Percentiles rank a stretch among this genome's conserved stretches.
phyloP scores from a whole-genome alignment of 331 rosid genomes.

The Phaseolus coccineus region DNA sequence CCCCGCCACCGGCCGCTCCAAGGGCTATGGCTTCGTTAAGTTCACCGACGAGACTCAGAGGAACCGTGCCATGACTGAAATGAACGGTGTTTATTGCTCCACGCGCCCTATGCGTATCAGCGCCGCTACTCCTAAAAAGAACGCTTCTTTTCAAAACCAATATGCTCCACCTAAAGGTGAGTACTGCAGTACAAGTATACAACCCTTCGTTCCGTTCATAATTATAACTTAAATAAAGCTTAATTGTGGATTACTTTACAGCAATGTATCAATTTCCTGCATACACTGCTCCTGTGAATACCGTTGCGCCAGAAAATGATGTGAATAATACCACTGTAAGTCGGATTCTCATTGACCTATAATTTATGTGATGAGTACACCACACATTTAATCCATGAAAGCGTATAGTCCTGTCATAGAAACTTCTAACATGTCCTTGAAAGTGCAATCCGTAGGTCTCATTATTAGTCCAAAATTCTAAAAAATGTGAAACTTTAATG shows the following conservation, averaged over 20 bases:
- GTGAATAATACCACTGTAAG: slow-evolving; percentile 76
- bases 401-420: not conserved
- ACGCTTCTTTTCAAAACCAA: slow-evolving; percentile 62
- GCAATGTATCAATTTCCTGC: slow-evolving; percentile 63
- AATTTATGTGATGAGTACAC: not conserved
- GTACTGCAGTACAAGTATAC: not conserved
- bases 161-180: slow-evolving; percentile 64
- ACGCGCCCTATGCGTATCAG: slow-evolving; percentile 94
- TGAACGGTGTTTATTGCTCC: slow-evolving; percentile 91
- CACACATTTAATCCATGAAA: not conserved
- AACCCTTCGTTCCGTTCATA: not conserved
- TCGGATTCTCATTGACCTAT: not conserved
- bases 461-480: not conserved
- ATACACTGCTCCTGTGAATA: slow-evolving; percentile 58
- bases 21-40: slow-evolving; percentile 93
- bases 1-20: slow-evolving; percentile 84
- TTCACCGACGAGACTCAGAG: slow-evolving; percentile 86
- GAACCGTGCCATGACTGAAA: slow-evolving; percentile 92
- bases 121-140: slow-evolving; percentile 88
- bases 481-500: not conserved
- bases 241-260: slow-evolving; percentile 37
- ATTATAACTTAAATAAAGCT: slow-evolving; percentile 1
- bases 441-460: not conserved
- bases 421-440: not conserved
- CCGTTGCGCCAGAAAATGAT: slow-evolving; percentile 65